Percentiles rank a stretch among this genome's conserved stretches.
phyloP scores from a whole-genome alignment of 192 early-diverging fungal species.

The Backusella parvicylindrica region DNA sequence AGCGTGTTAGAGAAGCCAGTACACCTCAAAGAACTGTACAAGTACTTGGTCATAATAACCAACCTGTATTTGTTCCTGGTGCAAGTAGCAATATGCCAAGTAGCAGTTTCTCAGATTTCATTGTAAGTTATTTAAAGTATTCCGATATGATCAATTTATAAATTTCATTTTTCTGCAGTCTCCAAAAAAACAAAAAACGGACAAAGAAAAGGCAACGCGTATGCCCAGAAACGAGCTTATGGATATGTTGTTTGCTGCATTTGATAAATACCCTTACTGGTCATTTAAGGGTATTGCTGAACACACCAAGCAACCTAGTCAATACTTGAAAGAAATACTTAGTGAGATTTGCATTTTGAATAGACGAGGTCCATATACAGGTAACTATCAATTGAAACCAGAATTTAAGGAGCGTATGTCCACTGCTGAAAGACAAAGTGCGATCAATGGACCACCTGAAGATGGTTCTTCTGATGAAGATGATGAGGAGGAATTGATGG shows the following conservation, averaged over 20 bases:
- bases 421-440: conserved; percentile 27
- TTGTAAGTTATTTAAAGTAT: conserved; percentile 7
- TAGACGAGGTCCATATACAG: conserved; percentile 80
- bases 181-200: conserved; percentile 26
- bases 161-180: not conserved
- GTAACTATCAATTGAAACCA: conserved; percentile 80
- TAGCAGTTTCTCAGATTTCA: conserved; percentile 28
- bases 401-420: conserved; percentile 63
- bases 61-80: conserved; percentile 45
- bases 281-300: conserved; percentile 82
- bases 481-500: conserved; percentile 15
- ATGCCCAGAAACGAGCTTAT: conserved; percentile 83
- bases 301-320: conserved; percentile 74
- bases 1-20: conserved; percentile 56
- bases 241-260: conserved; percentile 78
- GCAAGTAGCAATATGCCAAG: conserved; percentile 29
- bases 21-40: conserved; percentile 50
- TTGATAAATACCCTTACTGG: conserved; percentile 81
- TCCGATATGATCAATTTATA: not conserved
- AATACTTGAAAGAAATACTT: conserved; percentile 83
- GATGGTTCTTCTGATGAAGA: conserved; percentile 16
- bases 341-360: conserved; percentile 75
- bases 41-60: conserved; percentile 40
- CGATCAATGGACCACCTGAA: not conserved
- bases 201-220: conserved; percentile 75